Conservation (phyloP, 2,329 filamentous ascomycete species). For the Fusarium hainanense region DNA sequence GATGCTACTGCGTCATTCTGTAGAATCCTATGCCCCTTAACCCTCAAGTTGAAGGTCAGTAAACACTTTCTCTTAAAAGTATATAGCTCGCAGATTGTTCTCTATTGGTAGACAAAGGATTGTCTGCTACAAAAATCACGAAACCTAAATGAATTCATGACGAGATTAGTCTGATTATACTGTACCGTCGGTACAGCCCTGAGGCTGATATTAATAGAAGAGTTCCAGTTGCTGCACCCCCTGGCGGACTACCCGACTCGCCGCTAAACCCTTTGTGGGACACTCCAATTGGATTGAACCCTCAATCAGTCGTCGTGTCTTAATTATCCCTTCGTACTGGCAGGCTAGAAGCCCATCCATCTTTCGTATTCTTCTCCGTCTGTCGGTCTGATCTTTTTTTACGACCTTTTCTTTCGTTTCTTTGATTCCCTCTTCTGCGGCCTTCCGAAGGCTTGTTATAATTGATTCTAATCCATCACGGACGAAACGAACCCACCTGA, state of each 20-base stretch:
- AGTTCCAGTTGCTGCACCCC: neutral
- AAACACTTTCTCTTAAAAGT: neutral
- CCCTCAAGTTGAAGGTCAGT: neutral
- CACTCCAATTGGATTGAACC: constrained; percentile 37
- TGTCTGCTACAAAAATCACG: neutral
- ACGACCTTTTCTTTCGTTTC: constrained; percentile 24
- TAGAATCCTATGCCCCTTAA: neutral
- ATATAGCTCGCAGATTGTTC: neutral
- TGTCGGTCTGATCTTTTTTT: constrained; percentile 29
- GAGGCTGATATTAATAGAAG: constrained; percentile 1
- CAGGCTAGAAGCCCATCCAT: constrained; percentile 37
- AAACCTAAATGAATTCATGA: neutral
- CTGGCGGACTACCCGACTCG: constrained; percentile 3
- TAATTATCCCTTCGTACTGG: constrained; percentile 41
- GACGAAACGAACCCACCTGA: neutral
- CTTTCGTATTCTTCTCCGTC: constrained; percentile 43
- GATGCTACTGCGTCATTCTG: neutral
- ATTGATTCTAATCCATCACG: neutral
- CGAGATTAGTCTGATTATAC: neutral
- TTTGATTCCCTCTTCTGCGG: constrained; percentile 7
- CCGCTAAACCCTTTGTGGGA: constrained; percentile 36
- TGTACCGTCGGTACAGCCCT: neutral
- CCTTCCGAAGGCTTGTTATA: neutral
- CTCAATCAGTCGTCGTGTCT: constrained; percentile 45
- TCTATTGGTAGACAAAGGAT: neutral